A percentile compares a stretch with the other conserved stretches of the same genome.
These are phyloP conservation scores for Melampsora larici-populina DNA, from an alignment of 1,284 basidiomycete species.

Conservation along the genomic window DNA sequence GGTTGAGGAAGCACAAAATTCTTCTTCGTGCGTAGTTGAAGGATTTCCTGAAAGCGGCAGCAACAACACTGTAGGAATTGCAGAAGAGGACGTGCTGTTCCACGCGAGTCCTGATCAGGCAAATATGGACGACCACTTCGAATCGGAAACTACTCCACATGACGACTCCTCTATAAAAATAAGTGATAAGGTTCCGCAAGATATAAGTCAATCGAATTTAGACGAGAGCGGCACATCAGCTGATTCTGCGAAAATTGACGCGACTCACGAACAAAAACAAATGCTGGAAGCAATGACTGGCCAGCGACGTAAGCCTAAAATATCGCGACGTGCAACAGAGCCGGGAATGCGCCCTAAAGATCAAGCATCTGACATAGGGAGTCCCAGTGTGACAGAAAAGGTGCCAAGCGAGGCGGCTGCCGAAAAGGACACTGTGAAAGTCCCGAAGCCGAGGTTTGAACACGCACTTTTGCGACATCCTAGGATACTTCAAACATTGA, in stretches of 20 bases:
- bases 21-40: background rate
- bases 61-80: background rate
- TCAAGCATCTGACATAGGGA: no score
- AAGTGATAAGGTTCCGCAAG: background rate
- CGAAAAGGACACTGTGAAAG: background rate
- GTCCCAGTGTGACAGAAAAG: no score
- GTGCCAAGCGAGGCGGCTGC: background rate
- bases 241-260: background rate
- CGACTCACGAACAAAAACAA: background rate
- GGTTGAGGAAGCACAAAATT: background rate
- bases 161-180: background rate
- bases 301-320: background rate
- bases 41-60: background rate
- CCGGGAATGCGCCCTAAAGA: background rate
- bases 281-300: background rate
- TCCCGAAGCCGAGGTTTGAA: conserved; percentile 26
- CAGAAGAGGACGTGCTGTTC: background rate
- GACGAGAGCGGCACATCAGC: background rate
- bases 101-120: background rate
- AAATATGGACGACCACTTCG: background rate
- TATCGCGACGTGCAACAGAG: background rate
- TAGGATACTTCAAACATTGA: conserved; percentile 21
- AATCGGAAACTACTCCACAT: background rate
- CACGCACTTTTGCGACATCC: conserved; percentile 4
- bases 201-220: background rate